Evolutionary conservation across 2,329 filamentous ascomycete species (phyloP).

Genomic region (Cladobotryum mycophilum): DNA sequence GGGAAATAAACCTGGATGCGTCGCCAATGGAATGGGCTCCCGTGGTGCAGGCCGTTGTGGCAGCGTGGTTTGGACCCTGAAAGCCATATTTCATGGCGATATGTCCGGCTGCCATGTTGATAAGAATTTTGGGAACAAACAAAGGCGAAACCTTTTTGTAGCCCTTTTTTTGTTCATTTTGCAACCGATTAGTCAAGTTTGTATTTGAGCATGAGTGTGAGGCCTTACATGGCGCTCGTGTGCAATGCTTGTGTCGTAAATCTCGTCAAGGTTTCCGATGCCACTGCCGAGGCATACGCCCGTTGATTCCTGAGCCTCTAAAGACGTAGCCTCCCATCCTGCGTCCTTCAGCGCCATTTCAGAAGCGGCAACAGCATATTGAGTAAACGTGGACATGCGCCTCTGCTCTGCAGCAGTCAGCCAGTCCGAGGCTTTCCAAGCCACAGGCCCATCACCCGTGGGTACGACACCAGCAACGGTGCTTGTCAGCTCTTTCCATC

Average conservation of each 20-base stretch:
- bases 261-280: conserved; percentile 88
- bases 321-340: conserved; percentile 59
- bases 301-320: conserved; percentile 64
- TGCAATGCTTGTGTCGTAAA: conserved; percentile 74
- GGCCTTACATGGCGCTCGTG: conserved; percentile 75
- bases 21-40: conserved; percentile 93
- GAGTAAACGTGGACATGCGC: conserved; percentile 84
- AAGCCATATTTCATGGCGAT: conserved; percentile 90
- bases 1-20: conserved; percentile 85
- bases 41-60: conserved; percentile 92
- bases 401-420: conserved; percentile 50
- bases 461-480: conserved; percentile 82
- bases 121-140: conserved; percentile 87
- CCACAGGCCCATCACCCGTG: conserved; percentile 30
- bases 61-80: conserved; percentile 84
- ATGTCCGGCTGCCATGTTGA: conserved; percentile 92
- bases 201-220: conserved; percentile 29
- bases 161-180: conserved; percentile 49
- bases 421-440: conserved; percentile 52
- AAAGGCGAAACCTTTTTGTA: conserved; percentile 89
- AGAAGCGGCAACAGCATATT: conserved; percentile 83
- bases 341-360: conserved; percentile 83
- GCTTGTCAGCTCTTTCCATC: conserved; percentile 70
- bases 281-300: conserved; percentile 93
- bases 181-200: conserved; percentile 3